Conservation (phyloP, 768 basidiomycete genomes). For the Chiua virens region DNA sequence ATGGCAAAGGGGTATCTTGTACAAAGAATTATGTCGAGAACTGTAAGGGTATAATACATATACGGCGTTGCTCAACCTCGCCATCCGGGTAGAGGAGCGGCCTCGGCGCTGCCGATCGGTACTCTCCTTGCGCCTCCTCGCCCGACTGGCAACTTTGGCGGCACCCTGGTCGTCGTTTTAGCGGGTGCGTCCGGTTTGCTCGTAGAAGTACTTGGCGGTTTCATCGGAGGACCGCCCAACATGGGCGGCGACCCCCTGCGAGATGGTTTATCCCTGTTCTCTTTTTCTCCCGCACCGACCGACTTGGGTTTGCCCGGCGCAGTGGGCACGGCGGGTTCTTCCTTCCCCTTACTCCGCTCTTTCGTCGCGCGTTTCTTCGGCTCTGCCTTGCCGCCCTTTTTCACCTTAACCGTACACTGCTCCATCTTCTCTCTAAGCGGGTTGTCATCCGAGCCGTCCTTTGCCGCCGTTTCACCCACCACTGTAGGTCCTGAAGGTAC, state of each 20-base stretch:
- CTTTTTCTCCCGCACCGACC: slow-evolving; percentile 33
- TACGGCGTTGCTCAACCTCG: slow-evolving; percentile 36
- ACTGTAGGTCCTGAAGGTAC: slow-evolving; percentile 3
- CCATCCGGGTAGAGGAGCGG: slow-evolving; percentile 52
- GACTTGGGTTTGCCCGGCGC: slow-evolving; percentile 29
- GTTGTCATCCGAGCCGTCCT: slow-evolving; percentile 41
- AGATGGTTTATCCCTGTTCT: slow-evolving; percentile 37
- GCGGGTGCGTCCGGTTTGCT: slow-evolving; percentile 12
- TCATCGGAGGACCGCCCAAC: slow-evolving; percentile 20
- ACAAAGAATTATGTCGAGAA: slow-evolving; percentile 21
- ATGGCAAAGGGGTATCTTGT: slow-evolving; percentile 18
- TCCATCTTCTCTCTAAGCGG: slow-evolving; percentile 53
- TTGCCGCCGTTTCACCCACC: slow-evolving; percentile 18
- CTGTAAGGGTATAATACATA: slow-evolving; percentile 14
- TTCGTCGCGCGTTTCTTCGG: slow-evolving; percentile 34
- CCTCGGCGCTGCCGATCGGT: slow-evolving; percentile 64
- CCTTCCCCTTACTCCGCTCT: slow-evolving; percentile 42
- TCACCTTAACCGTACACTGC: slow-evolving; percentile 26
- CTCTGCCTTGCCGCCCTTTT: slow-evolving; percentile 10
- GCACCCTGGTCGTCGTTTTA: slow-evolving; percentile 12
- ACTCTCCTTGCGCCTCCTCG: slow-evolving; percentile 63
- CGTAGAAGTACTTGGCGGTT: slow-evolving; percentile 3
- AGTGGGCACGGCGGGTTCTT: slow-evolving; percentile 13
- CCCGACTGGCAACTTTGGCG: slow-evolving; percentile 34
- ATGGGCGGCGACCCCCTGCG: slow-evolving; percentile 26